Base-by-base conservation (phyloP, 306 rosid species). In the Inga oerstediana region DNA sequence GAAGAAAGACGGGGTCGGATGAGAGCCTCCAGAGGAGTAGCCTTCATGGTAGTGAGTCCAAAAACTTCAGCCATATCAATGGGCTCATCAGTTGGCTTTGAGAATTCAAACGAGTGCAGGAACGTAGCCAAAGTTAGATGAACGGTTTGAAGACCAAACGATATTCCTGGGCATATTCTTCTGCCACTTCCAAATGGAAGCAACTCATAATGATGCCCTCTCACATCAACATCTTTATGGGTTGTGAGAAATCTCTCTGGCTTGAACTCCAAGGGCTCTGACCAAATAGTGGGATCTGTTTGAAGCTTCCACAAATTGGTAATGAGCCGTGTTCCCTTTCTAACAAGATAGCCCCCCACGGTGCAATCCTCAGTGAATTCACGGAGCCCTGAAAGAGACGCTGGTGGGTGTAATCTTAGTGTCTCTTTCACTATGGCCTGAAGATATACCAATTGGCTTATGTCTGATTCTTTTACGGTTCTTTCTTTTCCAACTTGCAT, bases 121-220 rank as follows among this genome's bases (percentile, higher is more conserved):
- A 88, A 74, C 64, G 73, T 65, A 8, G 90, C 93, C 22, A 87
- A 1, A 4, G 81, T 49, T 3, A 87, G 70, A 3, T 70, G 80
- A 24, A 79, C 54, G 82, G 84, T 61, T 7, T 80, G 84, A 48
- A 91, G 80, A 8, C 81, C 89, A 11, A 86, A 80, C 0, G 69
- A 78, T 3, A 81, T 51, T 30, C 89, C 92, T 0, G 95, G 92
- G 61, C 93, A 89, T 1, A 74, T 41, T 54, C 95, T 86, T 79
- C 95, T 74, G 3, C 95, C 95, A 58, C 87, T 32, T 4, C 93
- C 92, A 68, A 91, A 88, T 2, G 95, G 93, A 2, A 87, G 62
- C 2, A 89, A 52, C 84, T 85, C 90, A 54, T 86, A 88, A 58
- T 85, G 77, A 37, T 80, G 78, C n/a, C 93, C 93, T 51, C 46